Conservation (phyloP, 2,329 filamentous ascomycete genomes). For the Gaeumannomyces tritici region DNA sequence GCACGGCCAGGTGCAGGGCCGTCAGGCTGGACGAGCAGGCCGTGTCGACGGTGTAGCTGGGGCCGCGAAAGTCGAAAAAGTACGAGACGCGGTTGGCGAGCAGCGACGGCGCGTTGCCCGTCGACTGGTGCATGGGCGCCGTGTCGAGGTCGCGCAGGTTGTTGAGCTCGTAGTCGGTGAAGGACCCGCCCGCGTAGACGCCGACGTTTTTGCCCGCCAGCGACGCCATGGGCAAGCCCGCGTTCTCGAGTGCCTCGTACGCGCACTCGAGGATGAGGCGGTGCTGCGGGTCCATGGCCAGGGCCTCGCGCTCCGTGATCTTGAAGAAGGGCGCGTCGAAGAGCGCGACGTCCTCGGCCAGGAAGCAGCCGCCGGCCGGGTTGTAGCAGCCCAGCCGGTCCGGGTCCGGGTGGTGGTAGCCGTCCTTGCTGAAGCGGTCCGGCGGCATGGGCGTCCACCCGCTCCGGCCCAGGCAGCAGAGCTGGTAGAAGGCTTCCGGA, state of each 20-base stretch:
- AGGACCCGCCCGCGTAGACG: constrained; percentile 19
- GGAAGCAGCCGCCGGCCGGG: constrained; percentile 20
- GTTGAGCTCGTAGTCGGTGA: constrained; percentile 9
- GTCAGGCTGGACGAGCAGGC: constrained; percentile 11
- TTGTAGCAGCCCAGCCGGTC: constrained; percentile 22
- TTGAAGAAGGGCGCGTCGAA: constrained; percentile 26
- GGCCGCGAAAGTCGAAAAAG: constrained; percentile 12
- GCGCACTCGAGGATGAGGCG: constrained; percentile 21
- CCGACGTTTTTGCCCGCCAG: constrained; percentile 19
- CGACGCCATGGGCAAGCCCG: constrained; percentile 18
- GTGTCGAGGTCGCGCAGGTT: constrained; percentile 13
- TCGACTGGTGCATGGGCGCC: constrained; percentile 13
- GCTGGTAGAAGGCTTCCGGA: constrained; percentile 20
- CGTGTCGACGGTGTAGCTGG: constrained; percentile 10
- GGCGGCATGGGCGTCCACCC: constrained; percentile 20
- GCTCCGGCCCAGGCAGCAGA: constrained; percentile 17
- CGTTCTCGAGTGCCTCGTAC: constrained; percentile 23
- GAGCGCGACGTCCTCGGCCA: constrained; percentile 17
- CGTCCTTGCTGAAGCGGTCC: constrained; percentile 21
- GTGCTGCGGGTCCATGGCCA: constrained; percentile 23
- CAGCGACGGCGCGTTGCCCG: constrained; percentile 12
- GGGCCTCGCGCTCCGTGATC: constrained; percentile 23
- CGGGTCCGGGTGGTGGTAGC: constrained; percentile 23
- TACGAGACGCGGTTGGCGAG: constrained; percentile 13
- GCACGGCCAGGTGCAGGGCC: constrained; percentile 9